phyloP scores from a whole-genome alignment of 257 asterid genomes.

The Phtheirospermum japonicum region DNA sequence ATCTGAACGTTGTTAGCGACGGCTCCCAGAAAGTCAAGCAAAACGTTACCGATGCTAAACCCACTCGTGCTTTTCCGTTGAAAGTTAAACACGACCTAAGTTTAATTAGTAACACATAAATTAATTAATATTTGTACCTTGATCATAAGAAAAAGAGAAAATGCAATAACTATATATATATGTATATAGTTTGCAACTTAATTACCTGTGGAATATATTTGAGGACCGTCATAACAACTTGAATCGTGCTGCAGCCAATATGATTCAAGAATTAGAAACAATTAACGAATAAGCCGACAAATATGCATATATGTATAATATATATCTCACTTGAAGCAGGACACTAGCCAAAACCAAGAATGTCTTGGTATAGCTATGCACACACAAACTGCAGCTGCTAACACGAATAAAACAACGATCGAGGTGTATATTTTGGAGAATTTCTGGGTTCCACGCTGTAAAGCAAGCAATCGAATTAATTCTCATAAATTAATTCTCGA shows the following conservation, averaged over 20 bases:
- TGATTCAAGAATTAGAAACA: background rate
- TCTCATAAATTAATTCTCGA: background rate
- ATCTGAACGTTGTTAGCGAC: slow-evolving; percentile 56
- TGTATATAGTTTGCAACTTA: too few species aligned
- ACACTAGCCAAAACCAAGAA: slow-evolving; percentile 74
- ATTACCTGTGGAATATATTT: slow-evolving; percentile 92
- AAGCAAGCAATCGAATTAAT: background rate
- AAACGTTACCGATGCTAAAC: slow-evolving; percentile 73
- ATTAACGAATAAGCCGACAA: background rate
- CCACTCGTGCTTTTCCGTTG: slow-evolving; percentile 68
- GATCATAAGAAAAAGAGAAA: background rate
- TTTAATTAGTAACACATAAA: background rate
- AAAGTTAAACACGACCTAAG: slow-evolving; percentile 64
- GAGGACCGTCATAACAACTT: slow-evolving; percentile 68
- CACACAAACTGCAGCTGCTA: slow-evolving; percentile 51
- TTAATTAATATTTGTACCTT: too few species aligned
- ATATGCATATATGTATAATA: too few species aligned
- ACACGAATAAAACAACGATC: slow-evolving; percentile 38
- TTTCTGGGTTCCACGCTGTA: slow-evolving; percentile 69
- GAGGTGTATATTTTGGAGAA: slow-evolving; percentile 42
- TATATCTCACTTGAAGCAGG: slow-evolving; percentile 69
- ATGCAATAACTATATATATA: too few species aligned
- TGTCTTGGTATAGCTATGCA: slow-evolving; percentile 55
- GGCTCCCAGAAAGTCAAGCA: slow-evolving; percentile 76
- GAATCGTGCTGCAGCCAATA: slow-evolving; percentile 50